phyloP scores from a whole-genome alignment of 2,329 filamentous ascomycete species.

The Sporothrix schenckii region DNA sequence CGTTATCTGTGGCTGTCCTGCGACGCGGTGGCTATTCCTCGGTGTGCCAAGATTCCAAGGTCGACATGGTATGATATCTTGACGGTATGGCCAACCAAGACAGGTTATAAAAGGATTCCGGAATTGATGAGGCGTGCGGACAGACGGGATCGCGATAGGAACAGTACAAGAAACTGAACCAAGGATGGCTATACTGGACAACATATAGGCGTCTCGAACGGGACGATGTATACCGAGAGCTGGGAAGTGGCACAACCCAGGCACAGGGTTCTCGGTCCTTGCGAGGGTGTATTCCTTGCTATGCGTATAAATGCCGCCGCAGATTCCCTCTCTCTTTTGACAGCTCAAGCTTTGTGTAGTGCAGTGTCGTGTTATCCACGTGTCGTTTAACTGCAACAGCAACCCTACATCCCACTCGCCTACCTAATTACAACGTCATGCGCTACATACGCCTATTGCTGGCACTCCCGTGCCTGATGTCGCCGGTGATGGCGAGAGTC shows the following conservation, averaged over 20 bases:
- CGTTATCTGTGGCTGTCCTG: too few relatives aligned
- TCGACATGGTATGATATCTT: not conserved
- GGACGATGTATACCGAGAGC: not conserved
- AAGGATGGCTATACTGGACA: not conserved
- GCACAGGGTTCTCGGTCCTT: not conserved
- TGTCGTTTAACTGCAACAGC: not conserved
- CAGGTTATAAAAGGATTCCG: constrained; percentile 7
- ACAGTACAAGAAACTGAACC: not conserved
- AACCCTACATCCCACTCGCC: not conserved
- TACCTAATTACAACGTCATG: not conserved
- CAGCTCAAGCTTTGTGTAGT: not conserved
- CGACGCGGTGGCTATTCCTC: not conserved
- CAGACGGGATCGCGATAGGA: constrained; percentile 14
- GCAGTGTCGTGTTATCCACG: not conserved
- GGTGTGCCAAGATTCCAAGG: not conserved
- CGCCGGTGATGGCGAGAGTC: not conserved
- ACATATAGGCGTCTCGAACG: not conserved
- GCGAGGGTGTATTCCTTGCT: too few relatives aligned
- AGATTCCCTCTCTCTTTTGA: not conserved
- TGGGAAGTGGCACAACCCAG: not conserved
- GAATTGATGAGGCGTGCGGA: not conserved
- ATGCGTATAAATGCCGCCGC: constrained; percentile 12
- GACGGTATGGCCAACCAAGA: not conserved
- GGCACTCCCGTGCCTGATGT: not conserved
- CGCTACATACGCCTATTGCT: not conserved